Evolutionary conservation across 495 filamentous ascomycete species (phyloP), one percentile per base, ranked within the genome.

Genomic region (Neurospora sp.): DNA sequence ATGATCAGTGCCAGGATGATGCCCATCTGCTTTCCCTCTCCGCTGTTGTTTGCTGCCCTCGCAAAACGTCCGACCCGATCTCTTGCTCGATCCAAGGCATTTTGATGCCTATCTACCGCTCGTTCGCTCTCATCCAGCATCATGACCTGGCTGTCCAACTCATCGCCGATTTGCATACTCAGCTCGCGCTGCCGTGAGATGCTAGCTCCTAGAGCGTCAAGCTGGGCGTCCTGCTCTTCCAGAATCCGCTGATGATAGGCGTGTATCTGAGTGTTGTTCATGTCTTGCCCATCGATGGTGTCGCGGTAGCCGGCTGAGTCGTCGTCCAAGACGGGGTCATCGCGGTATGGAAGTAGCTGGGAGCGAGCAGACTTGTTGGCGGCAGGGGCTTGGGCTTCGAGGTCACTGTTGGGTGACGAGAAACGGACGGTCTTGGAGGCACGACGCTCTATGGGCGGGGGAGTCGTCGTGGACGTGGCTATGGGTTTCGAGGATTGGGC

Each of bases 111-210:
- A 77, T 97, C 94, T 42, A 94, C 91, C 73, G 90, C 86, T 34
- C 86, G 86, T 74, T 98, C 96, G 75, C 96, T 90, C 71, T 94
- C 94, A 82, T 96, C 96, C 48, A 99, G 84, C 84, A 99, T 83
- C 78, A 90, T 83, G 31, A 96, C 92, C 78, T 99, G 96, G 74
- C 89, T 89, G 74, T 99, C 96, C 34, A 99, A 85, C 85, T 99
- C 96, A 80, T 98, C 92, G 34, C 96, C 96, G 79, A 99, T 99
- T 84, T 94, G 93, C 79, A 98, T 96, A 76, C 91, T 93, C 76
- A 99, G 85, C 83, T 98, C 93, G 70, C 97, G 87, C 82, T 98
- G 96, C 69, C 95, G 90, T n/a, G 91, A 88, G 76, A 99, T 97
- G 72, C 90, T 93, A 75, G 89, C 89, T 11, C 94, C 93, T 34